These are phyloP conservation scores for Saccharomycopsis hybrid DNA, from an alignment of 1,139 yeast species.

Conservation along the genomic window DNA sequence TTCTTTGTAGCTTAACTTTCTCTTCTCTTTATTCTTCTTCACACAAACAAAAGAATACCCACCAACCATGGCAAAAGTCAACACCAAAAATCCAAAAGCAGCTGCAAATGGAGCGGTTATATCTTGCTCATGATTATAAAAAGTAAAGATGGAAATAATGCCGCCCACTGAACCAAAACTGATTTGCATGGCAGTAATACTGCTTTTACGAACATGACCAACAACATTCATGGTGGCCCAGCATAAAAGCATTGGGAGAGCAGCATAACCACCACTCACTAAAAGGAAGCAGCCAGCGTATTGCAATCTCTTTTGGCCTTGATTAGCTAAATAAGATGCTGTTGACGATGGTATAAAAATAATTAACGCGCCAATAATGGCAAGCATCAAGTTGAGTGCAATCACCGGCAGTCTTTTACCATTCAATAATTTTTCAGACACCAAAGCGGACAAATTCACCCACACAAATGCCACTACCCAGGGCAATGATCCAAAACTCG, in stretches of 20 bases:
- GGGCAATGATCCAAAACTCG: conserved; percentile 26
- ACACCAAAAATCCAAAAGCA: conserved; percentile 2
- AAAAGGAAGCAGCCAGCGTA: conserved; percentile 68
- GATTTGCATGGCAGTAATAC: conserved; percentile 69
- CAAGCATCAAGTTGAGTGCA: conserved; percentile 13
- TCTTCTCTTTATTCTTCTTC: conserved; percentile 12
- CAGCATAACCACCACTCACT: conserved; percentile 59
- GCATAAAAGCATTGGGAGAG: conserved; percentile 71
- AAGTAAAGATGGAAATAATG: conserved; percentile 60
- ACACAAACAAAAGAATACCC: conserved; percentile 4
- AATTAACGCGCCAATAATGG: conserved; percentile 35
- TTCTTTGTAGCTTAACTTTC: conserved; percentile 13
- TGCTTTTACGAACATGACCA: conserved; percentile 65
- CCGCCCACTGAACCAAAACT: conserved; percentile 85
- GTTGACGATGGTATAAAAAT: conserved; percentile 3
- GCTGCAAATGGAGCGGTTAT: conserved; percentile 10
- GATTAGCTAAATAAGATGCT: background rate
- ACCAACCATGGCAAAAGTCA: conserved; percentile 4
- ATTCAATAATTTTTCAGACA: conserved; percentile 2
- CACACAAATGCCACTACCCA: conserved; percentile 21
- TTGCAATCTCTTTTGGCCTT: conserved; percentile 33
- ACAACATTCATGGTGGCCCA: conserved; percentile 56
- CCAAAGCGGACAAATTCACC: conserved; percentile 12
- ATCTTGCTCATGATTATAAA: conserved; percentile 51
- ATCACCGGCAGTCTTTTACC: conserved; percentile 8